These are phyloP conservation scores for Aspergillus heteromorphus DNA, from an alignment of 495 filamentous ascomycete genomes.

Conservation along the genomic window DNA sequence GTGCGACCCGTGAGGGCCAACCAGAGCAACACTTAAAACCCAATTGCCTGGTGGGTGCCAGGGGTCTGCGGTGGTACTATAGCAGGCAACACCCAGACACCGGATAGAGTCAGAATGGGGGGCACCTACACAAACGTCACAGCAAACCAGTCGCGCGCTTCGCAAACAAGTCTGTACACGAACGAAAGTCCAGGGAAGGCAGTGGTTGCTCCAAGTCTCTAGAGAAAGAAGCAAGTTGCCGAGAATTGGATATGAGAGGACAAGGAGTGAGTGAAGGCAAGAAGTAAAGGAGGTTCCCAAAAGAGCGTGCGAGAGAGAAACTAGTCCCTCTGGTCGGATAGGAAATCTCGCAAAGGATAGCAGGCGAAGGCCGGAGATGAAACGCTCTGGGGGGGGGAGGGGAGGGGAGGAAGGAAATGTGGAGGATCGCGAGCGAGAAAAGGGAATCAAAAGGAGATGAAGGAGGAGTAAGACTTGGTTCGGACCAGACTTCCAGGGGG, in stretches of 20 bases:
- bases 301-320: conserved; percentile 43
- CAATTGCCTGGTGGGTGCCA: background rate
- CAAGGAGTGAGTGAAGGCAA: conserved; percentile 23
- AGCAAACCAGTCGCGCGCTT: conserved; percentile 31
- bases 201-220: background rate
- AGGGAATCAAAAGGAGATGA: conserved; percentile 17
- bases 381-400: conserved; percentile 15
- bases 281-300: conserved; percentile 24
- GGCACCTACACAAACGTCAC: conserved; percentile 33
- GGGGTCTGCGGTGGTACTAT: background rate
- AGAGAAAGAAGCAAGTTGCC: background rate
- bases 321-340: conserved; percentile 42
- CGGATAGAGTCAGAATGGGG: background rate
- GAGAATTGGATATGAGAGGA: conserved; percentile 7
- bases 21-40: background rate
- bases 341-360: conserved; percentile 25
- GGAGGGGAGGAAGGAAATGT: conserved; percentile 11
- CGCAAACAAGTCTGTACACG: conserved; percentile 28
- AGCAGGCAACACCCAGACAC: background rate
- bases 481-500: conserved; percentile 12
- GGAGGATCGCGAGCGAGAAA: conserved; percentile 21
- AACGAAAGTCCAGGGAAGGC: conserved; percentile 13
- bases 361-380: conserved; percentile 9
- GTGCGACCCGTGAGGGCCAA: background rate
- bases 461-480: conserved; percentile 10